Evolutionary conservation across 1,284 basidiomycete genomes (phyloP), one percentile per base, ranked within the genome.

Genomic region (Xerocomus nothofagi): DNA sequence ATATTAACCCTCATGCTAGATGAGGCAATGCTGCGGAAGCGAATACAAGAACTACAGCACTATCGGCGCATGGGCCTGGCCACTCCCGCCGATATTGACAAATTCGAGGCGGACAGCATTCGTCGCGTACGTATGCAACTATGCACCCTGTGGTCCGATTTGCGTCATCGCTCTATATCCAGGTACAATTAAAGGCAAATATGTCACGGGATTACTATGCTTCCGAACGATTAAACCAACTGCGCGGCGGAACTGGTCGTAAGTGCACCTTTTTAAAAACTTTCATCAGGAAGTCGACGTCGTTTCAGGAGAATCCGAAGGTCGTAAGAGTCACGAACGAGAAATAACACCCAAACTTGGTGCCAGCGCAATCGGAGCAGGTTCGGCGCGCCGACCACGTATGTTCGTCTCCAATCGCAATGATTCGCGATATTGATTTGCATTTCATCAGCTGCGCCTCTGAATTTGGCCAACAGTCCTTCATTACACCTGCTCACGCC

Each of bases 11-110:
- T 14, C 15, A 17, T 17, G 33, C 12, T 50, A 96, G 93, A 93
- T 59, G 93, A 97, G 70, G 82, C 88, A 20, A 76, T 88, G 43
- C 75, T 98, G 11, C 82, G 93, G 6, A 92, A 91, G 62, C 78
- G 87, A 36, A 95, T 97, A 61, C 79, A 86, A 49, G 93, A 97
- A 57, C 74, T 98, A 20, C 94, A 98, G 61, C 83, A 88, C 51
- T 95, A 92, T 67, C 84, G 94, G 12, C 79, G 87, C 32, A 80
- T 91, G 65, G 94, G 94, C 0, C 73, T 97, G 36, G 85, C 83
- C 1, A 89, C 86, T 0, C 72, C 83, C 5, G 84, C 85, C n/a
- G 94, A 97, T 59, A 90, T 93, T 38, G 91, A 95, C 41, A 88
- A 86, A 61, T 97, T 91, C 62, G 89, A 94, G 37, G 69, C 74